These are phyloP conservation scores for Pseudocercospora fuligena DNA, from an alignment of 2,329 filamentous ascomycete genomes.

Conservation along the genomic window DNA sequence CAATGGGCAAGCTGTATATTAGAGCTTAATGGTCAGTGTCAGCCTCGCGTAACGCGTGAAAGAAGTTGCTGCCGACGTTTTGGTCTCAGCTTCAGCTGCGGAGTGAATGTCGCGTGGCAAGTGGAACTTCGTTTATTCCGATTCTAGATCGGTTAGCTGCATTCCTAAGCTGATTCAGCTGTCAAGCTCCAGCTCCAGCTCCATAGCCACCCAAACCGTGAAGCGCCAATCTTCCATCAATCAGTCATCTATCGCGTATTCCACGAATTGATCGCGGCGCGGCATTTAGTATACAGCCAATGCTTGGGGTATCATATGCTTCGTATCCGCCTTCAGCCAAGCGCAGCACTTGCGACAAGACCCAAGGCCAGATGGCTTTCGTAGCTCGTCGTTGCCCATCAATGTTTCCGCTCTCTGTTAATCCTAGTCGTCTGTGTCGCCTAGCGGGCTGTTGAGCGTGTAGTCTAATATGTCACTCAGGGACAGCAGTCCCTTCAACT, in stretches of 20 bases:
- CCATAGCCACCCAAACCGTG: neutral
- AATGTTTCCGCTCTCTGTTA: neutral
- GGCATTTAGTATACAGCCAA: neutral
- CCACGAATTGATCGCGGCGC: neutral
- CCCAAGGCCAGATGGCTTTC: conserved; percentile 4
- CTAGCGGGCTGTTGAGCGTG: conserved; percentile 62
- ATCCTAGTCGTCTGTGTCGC: conserved; percentile 32
- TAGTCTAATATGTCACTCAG: conserved; percentile 97
- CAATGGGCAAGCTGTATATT: no score
- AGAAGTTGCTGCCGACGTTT: no score
- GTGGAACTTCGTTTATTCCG: no score
- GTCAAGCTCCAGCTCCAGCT: no score
- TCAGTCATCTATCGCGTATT: neutral
- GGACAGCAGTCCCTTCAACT: conserved; percentile 86
- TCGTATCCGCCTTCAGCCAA: neutral
- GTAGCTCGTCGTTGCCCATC: neutral
- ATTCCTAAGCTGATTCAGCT: no score
- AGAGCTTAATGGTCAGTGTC: no score
- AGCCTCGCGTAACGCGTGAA: no score
- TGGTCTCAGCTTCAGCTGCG: no score
- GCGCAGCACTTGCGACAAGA: conserved; percentile 3
- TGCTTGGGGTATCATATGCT: conserved; percentile 8
- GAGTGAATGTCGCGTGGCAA: no score
- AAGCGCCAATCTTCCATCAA: neutral
- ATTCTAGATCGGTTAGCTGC: no score